Conservation (phyloP, 2,329 filamentous ascomycete genomes). For the Aspergillus chevalieri region DNA sequence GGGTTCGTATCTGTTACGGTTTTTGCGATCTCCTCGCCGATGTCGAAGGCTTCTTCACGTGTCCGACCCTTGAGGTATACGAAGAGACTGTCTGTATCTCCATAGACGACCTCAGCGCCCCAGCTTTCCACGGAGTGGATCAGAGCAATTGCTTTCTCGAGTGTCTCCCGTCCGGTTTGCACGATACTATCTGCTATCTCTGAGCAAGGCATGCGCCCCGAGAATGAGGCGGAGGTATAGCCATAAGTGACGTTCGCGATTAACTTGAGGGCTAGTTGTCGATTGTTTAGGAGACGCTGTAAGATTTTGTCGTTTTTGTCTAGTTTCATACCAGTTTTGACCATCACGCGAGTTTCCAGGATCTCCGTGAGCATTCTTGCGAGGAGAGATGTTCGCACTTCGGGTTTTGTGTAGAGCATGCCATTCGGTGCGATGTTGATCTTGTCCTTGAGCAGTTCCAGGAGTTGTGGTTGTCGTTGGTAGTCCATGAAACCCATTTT, state of each 20-base stretch:
- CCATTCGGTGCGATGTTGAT: slow-evolving; percentile 94
- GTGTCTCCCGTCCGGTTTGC: slow-evolving; percentile 86
- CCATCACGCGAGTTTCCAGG: slow-evolving; percentile 92
- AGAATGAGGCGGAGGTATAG: slow-evolving; percentile 95
- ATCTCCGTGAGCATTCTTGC: slow-evolving; percentile 97
- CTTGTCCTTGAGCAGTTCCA: slow-evolving; percentile 73
- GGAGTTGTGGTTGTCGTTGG: slow-evolving; percentile 64
- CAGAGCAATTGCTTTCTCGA: slow-evolving; percentile 85
- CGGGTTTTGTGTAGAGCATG: slow-evolving; percentile 85
- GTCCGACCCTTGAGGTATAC: slow-evolving; percentile 83
- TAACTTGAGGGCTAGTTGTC: slow-evolving; percentile 87
- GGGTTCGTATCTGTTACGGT: slow-evolving; percentile 86
- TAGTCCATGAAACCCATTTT: slow-evolving; percentile 95
- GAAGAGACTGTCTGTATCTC: slow-evolving; percentile 94
- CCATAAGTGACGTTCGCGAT: slow-evolving; percentile 99
- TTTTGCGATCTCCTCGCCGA: slow-evolving; percentile 86
- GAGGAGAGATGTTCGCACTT: slow-evolving; percentile 80
- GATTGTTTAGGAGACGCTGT: slow-evolving; percentile 83
- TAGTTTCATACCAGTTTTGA: slow-evolving; percentile 92
- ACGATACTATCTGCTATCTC: slow-evolving; percentile 98
- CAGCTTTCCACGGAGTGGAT: slow-evolving; percentile 84
- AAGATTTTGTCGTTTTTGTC: slow-evolving; percentile 82
- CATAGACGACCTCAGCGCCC: slow-evolving; percentile 96
- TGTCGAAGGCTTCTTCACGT: slow-evolving; percentile 79
- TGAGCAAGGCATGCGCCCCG: slow-evolving; percentile 92